These are phyloP conservation scores for Colletotrichum sp. DNA, from an alignment of 2,329 filamentous ascomycete genomes.

Conservation along the genomic window DNA sequence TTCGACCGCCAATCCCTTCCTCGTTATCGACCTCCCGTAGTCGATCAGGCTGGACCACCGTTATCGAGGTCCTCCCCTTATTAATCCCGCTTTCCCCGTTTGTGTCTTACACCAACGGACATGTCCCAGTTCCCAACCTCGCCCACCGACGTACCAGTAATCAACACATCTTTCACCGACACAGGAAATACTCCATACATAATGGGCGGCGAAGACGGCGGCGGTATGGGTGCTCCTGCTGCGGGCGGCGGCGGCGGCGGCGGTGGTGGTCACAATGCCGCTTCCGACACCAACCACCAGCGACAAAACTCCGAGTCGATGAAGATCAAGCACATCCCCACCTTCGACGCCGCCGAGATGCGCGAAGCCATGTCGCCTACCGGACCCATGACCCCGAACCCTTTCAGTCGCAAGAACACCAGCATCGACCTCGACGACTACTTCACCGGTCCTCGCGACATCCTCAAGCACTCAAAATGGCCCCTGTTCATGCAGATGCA, in stretches of 20 bases:
- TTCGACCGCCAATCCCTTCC: background rate
- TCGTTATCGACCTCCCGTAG: background rate
- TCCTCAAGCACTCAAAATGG: constrained; percentile 77
- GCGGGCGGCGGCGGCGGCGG: background rate
- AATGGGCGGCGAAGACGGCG: constrained; percentile 17
- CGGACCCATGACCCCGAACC: constrained; percentile 31
- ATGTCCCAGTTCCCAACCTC: background rate
- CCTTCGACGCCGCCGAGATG: constrained; percentile 14
- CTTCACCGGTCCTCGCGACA: constrained; percentile 71
- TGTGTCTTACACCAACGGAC: background rate
- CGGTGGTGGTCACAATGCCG: background rate
- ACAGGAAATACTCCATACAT: background rate
- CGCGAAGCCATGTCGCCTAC: constrained; percentile 34
- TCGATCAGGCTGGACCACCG: background rate
- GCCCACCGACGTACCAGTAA: background rate
- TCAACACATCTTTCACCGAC: background rate
- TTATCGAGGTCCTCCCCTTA: background rate
- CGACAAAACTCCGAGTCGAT: background rate
- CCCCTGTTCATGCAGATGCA: constrained; percentile 78
- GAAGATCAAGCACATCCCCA: constrained; percentile 10
- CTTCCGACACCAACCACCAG: constrained; percentile 7
- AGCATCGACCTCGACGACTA: constrained; percentile 63
- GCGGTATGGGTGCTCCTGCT: background rate
- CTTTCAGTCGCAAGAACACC: constrained; percentile 35
- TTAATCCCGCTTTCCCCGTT: background rate